phyloP scores from a whole-genome alignment of 75 land plant genomes.

The Pinus taeda region DNA sequence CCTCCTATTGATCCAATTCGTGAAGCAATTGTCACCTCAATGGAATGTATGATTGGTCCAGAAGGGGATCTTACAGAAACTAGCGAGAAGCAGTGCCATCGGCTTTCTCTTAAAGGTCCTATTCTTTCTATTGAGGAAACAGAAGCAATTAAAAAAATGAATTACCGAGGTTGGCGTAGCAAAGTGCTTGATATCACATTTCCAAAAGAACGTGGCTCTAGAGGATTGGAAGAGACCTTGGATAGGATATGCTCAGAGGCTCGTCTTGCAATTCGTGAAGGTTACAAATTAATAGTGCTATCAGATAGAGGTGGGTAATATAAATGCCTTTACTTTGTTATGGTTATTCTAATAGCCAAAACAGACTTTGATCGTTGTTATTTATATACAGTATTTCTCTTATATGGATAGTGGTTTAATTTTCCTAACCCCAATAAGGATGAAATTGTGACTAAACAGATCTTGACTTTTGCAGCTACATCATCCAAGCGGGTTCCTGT shows the following conservation, averaged over 20 bases:
- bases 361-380: no score
- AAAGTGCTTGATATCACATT: conserved; percentile 96
- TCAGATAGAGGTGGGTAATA: conserved; percentile 87
- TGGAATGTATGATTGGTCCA: conserved; percentile 99
- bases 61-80: conserved; percentile 98
- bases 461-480: conserved; percentile 53
- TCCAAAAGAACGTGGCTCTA: conserved; percentile 55
- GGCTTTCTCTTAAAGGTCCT: conserved; percentile 88
- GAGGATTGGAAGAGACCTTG: conserved; percentile 87
- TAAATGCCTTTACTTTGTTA: not conserved
- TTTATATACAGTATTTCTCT: not conserved
- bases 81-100: conserved; percentile 90
- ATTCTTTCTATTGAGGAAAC: conserved; percentile 80
- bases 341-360: no score
- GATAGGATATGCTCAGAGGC: conserved; percentile 95
- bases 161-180: conserved; percentile 85
- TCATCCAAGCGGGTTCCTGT: conserved; percentile 87
- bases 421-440: not conserved
- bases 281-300: conserved; percentile 74
- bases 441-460: not conserved
- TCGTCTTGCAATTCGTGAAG: conserved; percentile 73
- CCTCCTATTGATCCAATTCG: conserved; percentile 99
- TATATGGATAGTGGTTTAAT: not conserved
- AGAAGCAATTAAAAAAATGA: conserved; percentile 93
- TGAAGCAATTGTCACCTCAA: conserved; percentile 96